Base-by-base conservation (phyloP, 164 flowering plant genomes). In the Umbilicus rupestris region DNA sequence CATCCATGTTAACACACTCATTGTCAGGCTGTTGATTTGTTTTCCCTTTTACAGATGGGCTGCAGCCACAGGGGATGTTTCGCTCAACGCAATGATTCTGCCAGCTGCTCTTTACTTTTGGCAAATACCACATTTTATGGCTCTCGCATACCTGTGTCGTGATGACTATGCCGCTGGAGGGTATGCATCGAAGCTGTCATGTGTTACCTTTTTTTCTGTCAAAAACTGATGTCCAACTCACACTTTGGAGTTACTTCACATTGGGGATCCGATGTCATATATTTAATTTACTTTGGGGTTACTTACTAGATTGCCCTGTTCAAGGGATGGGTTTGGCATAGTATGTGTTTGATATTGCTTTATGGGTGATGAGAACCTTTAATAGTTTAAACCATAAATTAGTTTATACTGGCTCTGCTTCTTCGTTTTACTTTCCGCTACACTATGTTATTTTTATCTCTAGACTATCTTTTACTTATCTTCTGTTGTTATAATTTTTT, bases 81-180 rank as follows among this genome's bases (percentile, higher is more conserved):
- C 97, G 10, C 86, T 85, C 16, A 84, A 82, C 73, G 83, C 72
- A 44, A 79, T 84, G 89, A 78, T 94, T 77, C 96, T 94, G 37
- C 98, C 98, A 17, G 96, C 97, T 72, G 97, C 97, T 47, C 80
- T 94, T 16, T 94, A 94, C 76, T 94, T 94, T 76, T 94, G 98
- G 98, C 98, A 94, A 70, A 73, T 94, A 75, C 98, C 98, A 26
- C 98, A 94, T 79, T 94, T 94, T 74, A 94, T 94, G 98, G 97
- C 98, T 59, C 91, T 93, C 37, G 98, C 97, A 41, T 89, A 87
- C 72, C 70, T 90, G 77, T 93, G 97, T 70, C 94, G 98, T 50
- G 67, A 80, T 58, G 98, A 93, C 76, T 93, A 93, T 81, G 95
- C 91, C 70, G 91, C 84, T 74, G 98, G 98, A 79, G 97, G 98